Percentiles rank a stretch among this genome's conserved stretches.
These are phyloP conservation scores for Inosperma sp. DNA, from an alignment of 768 basidiomycete species.

Conservation along the genomic window DNA sequence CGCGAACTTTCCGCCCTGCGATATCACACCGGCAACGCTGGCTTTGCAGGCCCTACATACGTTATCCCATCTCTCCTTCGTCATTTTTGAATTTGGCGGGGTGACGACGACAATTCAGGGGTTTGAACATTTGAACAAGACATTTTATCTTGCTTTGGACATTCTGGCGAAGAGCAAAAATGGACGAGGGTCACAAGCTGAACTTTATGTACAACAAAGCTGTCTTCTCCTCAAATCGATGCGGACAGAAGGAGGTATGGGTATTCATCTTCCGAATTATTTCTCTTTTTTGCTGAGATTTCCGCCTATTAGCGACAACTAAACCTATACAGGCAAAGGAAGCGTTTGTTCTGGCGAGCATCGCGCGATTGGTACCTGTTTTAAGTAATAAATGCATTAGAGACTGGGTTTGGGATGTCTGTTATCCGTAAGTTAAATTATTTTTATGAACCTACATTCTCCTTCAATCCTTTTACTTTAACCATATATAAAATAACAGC, in stretches of 20 bases:
- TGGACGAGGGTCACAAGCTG: slow-evolving; percentile 8
- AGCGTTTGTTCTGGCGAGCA: slow-evolving; percentile 66
- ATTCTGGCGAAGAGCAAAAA: slow-evolving; percentile 42
- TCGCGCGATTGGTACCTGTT: slow-evolving; percentile 72
- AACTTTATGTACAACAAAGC: slow-evolving; percentile 27
- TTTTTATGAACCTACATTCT: background rate
- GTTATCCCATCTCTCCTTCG: slow-evolving; percentile 66
- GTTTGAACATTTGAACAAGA: slow-evolving; percentile 68
- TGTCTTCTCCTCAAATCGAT: slow-evolving; percentile 25
- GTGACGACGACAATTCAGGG: slow-evolving; percentile 52
- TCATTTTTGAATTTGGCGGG: slow-evolving; percentile 78
- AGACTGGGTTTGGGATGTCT: slow-evolving; percentile 53
- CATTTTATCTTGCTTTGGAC: slow-evolving; percentile 75
- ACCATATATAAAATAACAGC: background rate
- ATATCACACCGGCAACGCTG: slow-evolving; percentile 40
- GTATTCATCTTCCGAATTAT: background rate
- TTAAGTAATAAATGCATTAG: slow-evolving; percentile 51
- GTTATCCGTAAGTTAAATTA: slow-evolving; percentile 53
- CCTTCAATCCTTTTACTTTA: no score
- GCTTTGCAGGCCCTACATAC: slow-evolving; percentile 53
- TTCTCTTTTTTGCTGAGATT: slow-evolving; percentile 6
- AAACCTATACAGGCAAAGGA: slow-evolving; percentile 36
- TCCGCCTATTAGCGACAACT: slow-evolving; percentile 18
- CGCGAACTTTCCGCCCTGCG: no score
- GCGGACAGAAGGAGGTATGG: slow-evolving; percentile 24